Conservation (phyloP, 208 protist species). For the Strigomonas culicis region DNA sequence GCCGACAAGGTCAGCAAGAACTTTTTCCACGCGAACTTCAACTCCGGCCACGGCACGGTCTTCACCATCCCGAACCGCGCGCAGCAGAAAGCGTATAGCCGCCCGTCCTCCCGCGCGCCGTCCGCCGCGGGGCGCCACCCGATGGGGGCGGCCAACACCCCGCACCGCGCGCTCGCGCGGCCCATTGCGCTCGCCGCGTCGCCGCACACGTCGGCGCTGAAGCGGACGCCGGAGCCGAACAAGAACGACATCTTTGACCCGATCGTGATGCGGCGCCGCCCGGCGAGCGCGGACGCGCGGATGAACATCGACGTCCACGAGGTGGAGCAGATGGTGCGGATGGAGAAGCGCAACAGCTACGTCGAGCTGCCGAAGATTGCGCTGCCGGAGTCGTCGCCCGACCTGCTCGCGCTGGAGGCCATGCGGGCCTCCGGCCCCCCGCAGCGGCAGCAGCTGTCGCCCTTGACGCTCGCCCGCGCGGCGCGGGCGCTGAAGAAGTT, state of each 20-base stretch:
- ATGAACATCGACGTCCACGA: constrained; percentile 13
- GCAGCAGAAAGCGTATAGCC: constrained; percentile 42
- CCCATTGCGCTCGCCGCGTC: constrained; percentile 22
- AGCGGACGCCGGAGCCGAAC: constrained; percentile 20
- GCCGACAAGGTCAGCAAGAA: constrained; percentile 62
- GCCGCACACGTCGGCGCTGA: constrained; percentile 35
- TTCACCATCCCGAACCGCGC: constrained; percentile 64
- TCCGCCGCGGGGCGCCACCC: constrained; percentile 12
- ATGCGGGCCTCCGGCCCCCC: constrained; percentile 29
- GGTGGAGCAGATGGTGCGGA: background rate
- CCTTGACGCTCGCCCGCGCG: constrained; percentile 38
- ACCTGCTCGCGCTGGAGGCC: constrained; percentile 40
- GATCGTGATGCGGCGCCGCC: constrained; percentile 36
- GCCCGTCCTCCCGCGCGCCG: constrained; percentile 30
- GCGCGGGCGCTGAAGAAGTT: constrained; percentile 28
- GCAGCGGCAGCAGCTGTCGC: constrained; percentile 25
- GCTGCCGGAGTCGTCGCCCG: constrained; percentile 35
- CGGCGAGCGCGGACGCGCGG: constrained; percentile 39
- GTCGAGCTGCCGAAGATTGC: constrained; percentile 12
- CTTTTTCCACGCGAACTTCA: constrained; percentile 79
- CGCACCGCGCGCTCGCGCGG: constrained; percentile 5
- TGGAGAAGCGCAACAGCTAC: background rate
- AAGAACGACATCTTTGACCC: constrained; percentile 23
- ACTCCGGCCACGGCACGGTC: constrained; percentile 63
- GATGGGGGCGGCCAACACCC: constrained; percentile 19